Evolutionary conservation across 2,329 filamentous ascomycete species (phyloP).

Genomic region (Colletotrichum sublineola): DNA sequence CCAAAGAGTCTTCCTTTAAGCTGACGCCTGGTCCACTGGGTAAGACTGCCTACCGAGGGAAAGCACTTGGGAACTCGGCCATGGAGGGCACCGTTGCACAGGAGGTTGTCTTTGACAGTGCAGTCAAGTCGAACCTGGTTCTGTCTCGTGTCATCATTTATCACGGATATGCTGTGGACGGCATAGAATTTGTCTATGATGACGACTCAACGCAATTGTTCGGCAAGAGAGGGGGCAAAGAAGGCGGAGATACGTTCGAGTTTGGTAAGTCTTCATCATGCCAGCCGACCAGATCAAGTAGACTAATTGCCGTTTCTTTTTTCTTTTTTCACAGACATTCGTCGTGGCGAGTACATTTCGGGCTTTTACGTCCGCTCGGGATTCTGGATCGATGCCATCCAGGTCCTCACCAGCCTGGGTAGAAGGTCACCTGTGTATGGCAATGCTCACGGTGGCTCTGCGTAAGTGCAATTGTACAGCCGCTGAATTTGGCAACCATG

Average conservation of each 20-base stretch:
- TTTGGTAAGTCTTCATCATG: conserved; percentile 70
- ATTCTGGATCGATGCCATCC: conserved; percentile 87
- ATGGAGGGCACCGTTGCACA: conserved; percentile 78
- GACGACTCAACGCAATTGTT: conserved; percentile 88
- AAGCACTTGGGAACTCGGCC: conserved; percentile 78
- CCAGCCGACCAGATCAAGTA: not conserved
- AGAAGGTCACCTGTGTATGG: conserved; percentile 88
- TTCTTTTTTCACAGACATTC: conserved; percentile 71
- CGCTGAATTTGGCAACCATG: conserved; percentile 7
- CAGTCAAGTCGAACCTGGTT: conserved; percentile 76
- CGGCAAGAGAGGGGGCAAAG: conserved; percentile 81
- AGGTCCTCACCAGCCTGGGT: conserved; percentile 90
- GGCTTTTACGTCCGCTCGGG: conserved; percentile 88
- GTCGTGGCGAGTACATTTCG: conserved; percentile 86
- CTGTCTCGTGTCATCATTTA: conserved; percentile 82
- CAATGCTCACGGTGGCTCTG: conserved; percentile 81
- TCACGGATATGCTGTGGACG: conserved; percentile 79
- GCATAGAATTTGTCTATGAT: conserved; percentile 93
- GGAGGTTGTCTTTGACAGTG: conserved; percentile 81
- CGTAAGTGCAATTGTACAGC: conserved; percentile 70
- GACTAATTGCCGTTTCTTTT: conserved; percentile 43
- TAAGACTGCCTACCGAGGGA: conserved; percentile 81
- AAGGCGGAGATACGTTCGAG: conserved; percentile 79
- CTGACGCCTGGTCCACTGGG: conserved; percentile 73
- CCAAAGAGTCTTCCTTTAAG: conserved; percentile 80